phyloP scores from a whole-genome alignment of 108 stramenopile species.

The Cyclotella choctawhatcheeana region DNA sequence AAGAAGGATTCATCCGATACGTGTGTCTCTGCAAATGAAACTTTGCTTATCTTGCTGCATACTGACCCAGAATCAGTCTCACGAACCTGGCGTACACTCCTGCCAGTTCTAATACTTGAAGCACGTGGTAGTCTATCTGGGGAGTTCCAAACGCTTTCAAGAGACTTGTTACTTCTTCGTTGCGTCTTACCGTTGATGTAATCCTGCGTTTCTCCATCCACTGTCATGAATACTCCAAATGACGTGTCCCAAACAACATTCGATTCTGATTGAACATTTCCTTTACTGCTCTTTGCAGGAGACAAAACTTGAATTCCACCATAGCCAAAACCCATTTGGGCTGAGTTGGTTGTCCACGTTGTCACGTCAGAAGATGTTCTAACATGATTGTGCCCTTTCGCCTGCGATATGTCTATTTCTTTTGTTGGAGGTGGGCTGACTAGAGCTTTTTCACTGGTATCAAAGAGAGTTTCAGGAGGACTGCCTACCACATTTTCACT shows the following conservation, averaged over 20 bases:
- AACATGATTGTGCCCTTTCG: not conserved
- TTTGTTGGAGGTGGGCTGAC: not conserved
- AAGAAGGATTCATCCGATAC: conserved; percentile 17
- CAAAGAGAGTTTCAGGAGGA: no score
- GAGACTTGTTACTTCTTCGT: conserved; percentile 13
- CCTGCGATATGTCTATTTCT: not conserved
- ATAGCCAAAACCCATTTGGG: not conserved
- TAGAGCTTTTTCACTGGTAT: not conserved
- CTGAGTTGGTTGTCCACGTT: conserved; percentile 4
- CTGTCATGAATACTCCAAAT: conserved; percentile 7
- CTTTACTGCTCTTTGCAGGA: not conserved
- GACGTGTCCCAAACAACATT: conserved; percentile 14
- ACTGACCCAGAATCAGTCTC: conserved; percentile 24
- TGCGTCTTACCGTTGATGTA: conserved; percentile 16
- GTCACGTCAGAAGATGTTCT: conserved; percentile 13
- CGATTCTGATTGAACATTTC: not conserved
- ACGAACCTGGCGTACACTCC: conserved; percentile 6
- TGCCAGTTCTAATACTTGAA: conserved; percentile 9
- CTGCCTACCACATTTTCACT: no score
- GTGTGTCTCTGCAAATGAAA: conserved; percentile 32
- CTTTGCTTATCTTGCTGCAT: conserved; percentile 27
- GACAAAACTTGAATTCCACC: conserved; percentile 1
- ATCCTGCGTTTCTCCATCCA: not conserved
- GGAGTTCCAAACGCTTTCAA: conserved; percentile 3
- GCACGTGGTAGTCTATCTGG: not conserved